A percentile compares a stretch with the other conserved stretches of the same genome.
phyloP scores from a whole-genome alignment of 2,329 filamentous ascomycete genomes.

The Neophaeococcomyces aloes region DNA sequence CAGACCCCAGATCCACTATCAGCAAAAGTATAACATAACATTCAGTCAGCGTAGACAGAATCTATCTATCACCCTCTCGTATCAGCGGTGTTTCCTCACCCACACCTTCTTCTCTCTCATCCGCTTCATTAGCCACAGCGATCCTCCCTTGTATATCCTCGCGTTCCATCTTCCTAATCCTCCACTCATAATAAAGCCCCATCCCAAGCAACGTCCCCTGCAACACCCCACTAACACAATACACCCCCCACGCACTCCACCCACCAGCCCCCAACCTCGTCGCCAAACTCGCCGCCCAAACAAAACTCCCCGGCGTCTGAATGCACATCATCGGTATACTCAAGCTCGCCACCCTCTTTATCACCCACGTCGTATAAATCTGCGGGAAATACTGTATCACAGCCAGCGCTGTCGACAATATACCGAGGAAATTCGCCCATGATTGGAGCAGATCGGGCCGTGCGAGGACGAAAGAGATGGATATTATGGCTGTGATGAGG shows the following conservation, averaged over 20 bases:
- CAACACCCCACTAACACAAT: constrained; percentile 72
- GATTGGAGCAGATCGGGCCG: constrained; percentile 53
- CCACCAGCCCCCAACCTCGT: constrained; percentile 67
- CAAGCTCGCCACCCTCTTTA: constrained; percentile 79
- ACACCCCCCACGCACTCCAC: constrained; percentile 94
- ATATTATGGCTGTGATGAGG: constrained; percentile 57
- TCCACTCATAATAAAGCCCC: constrained; percentile 58
- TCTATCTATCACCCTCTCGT: constrained; percentile 5
- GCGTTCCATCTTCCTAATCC: constrained; percentile 13
- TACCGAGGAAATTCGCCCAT: constrained; percentile 79
- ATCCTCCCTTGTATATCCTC: constrained; percentile 14
- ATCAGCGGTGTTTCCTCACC: constrained; percentile 21
- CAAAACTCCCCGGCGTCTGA: constrained; percentile 82
- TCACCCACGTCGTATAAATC: constrained; percentile 77
- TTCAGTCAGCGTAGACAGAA: not conserved
- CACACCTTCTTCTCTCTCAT: constrained; percentile 6
- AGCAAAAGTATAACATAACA: too few relatives aligned
- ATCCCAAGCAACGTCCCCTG: constrained; percentile 72
- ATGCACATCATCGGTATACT: constrained; percentile 98
- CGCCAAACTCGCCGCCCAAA: constrained; percentile 79
- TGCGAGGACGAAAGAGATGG: constrained; percentile 55
- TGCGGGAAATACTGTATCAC: constrained; percentile 90
- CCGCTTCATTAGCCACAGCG: constrained; percentile 3
- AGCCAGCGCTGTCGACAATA: constrained; percentile 67
- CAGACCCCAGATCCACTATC: not conserved